Percentiles rank a stretch among this genome's conserved stretches.
Evolutionary conservation across 306 rosid species (phyloP).

Genomic region (Neltuma alba): DNA sequence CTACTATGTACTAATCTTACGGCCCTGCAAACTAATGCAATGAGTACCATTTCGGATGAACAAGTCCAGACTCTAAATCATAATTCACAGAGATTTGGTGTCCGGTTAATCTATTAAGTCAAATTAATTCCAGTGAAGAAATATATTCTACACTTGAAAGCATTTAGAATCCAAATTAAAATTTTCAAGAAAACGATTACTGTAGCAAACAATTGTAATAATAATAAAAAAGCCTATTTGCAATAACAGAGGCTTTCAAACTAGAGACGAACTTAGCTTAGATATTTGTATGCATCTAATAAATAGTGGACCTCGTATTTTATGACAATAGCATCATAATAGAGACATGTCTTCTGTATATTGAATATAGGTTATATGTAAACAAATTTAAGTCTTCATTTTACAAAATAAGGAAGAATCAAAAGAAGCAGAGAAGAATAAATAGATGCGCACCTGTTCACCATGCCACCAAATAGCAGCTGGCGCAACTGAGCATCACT

Average conservation of each 20-base stretch:
- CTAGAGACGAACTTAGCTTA: neutral
- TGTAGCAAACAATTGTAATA: neutral
- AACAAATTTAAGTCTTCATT: slow-evolving; percentile 22
- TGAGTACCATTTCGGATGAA: neutral
- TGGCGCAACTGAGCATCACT: slow-evolving; percentile 90
- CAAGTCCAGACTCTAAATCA: neutral
- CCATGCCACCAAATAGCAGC: slow-evolving; percentile 84
- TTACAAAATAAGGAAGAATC: slow-evolving; percentile 5
- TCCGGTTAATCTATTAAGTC: neutral
- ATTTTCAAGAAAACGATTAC: neutral
- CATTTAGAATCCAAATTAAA: slow-evolving; percentile 1
- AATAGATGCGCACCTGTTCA: slow-evolving; percentile 63
- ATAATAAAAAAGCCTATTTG: neutral
- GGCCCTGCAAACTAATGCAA: neutral
- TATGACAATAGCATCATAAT: neutral
- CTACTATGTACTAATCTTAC: neutral
- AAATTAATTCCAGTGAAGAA: neutral
- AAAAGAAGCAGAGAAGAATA: slow-evolving; percentile 13
- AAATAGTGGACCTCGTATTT: slow-evolving; percentile 13
- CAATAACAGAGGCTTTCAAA: neutral
- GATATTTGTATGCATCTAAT: neutral
- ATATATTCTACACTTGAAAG: neutral
- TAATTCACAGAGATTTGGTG: neutral
- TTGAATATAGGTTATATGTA: neutral
- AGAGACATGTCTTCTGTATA: neutral